Evolutionary conservation across 768 basidiomycete genomes (phyloP).

Genomic region (Tubosaeta brunneosetosa): DNA sequence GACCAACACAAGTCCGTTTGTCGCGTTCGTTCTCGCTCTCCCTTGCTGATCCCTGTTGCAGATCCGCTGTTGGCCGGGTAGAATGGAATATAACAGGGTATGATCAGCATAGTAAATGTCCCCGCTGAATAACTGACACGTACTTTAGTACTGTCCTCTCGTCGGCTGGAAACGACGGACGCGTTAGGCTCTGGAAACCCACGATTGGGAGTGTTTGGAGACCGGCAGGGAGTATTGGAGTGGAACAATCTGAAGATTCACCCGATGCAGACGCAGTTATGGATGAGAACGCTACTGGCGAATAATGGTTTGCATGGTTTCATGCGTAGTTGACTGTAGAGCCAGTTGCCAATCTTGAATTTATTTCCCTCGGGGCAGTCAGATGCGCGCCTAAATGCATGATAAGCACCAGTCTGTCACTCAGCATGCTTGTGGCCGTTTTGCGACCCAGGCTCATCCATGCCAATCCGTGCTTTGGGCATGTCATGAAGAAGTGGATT

Average conservation of each 20-base stretch:
- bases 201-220: conserved; percentile 82
- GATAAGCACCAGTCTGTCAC: too few relatives aligned
- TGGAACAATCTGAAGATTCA: conserved; percentile 64
- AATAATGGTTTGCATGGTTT: conserved; percentile 22
- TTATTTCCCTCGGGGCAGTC: neutral
- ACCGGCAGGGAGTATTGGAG: conserved; percentile 74
- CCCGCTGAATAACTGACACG: neutral
- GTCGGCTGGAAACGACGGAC: conserved; percentile 78
- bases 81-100: conserved; percentile 95
- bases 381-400: too few relatives aligned
- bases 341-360: neutral
- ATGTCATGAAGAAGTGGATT: too few relatives aligned
- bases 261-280: conserved; percentile 41
- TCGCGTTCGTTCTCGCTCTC: neutral
- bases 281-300: conserved; percentile 37
- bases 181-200: conserved; percentile 82
- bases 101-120: neutral
- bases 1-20: conserved; percentile 69
- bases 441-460: too few relatives aligned
- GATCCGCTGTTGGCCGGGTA: conserved; percentile 75
- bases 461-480: too few relatives aligned
- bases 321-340: neutral
- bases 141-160: conserved; percentile 69
- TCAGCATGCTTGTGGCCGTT: too few relatives aligned
- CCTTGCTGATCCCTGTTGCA: conserved; percentile 24